These are phyloP conservation scores for Fraxinus paxiana DNA, from an alignment of 305 asterid species.

Conservation along the genomic window DNA sequence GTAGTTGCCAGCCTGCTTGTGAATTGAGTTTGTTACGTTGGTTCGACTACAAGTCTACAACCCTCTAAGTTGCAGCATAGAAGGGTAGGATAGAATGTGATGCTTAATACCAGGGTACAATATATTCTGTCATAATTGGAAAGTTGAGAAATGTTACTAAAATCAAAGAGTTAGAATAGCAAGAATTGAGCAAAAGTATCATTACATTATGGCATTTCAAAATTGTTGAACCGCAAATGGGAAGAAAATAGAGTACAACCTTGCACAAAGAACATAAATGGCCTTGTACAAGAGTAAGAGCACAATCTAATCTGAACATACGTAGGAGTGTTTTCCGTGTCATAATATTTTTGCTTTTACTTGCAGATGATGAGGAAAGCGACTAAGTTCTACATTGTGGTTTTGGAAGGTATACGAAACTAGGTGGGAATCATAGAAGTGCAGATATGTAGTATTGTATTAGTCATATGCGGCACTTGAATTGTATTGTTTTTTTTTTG, in stretches of 20 bases:
- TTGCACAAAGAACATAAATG: background rate
- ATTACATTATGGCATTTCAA: background rate
- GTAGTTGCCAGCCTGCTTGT: background rate
- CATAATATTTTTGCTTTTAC: conserved; percentile 10
- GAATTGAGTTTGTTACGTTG: background rate
- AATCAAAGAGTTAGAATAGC: background rate
- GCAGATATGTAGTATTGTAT: conserved; percentile 9
- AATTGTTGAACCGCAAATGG: background rate
- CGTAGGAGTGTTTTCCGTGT: background rate
- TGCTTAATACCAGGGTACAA: background rate
- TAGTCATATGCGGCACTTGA: conserved; percentile 17
- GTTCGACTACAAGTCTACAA: background rate
- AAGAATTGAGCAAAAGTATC: background rate
- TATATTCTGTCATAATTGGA: background rate
- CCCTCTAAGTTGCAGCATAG: background rate
- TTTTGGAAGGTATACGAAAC: conserved; percentile 24
- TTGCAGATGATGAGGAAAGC: conserved; percentile 61
- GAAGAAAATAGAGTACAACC: background rate
- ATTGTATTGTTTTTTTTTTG: conserved; percentile 13
- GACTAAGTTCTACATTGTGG: conserved; percentile 36
- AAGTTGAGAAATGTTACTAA: background rate
- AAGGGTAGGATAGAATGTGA: conserved; percentile 2
- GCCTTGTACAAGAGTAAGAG: background rate
- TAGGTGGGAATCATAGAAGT: conserved; percentile 7
- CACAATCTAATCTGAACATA: background rate